Evolutionary conservation across 495 filamentous ascomycete species (phyloP), one percentile per base, ranked within the genome.

Genomic region (Filosporella fistucella): DNA sequence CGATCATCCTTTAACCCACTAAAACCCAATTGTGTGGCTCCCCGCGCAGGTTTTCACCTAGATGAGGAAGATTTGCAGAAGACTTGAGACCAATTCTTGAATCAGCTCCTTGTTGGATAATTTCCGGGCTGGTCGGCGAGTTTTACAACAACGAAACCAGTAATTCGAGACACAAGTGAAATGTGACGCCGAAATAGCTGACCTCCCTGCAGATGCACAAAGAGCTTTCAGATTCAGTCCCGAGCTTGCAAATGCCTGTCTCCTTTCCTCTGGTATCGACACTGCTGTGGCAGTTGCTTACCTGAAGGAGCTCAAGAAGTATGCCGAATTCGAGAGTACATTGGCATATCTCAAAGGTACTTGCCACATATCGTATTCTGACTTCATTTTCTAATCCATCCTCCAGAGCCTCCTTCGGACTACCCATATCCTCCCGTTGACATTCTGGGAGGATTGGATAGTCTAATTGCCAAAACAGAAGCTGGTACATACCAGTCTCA

Each of bases 401-500:
- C 18, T 35, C 6, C 17, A 45, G 50, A 64, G 17, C 72, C 70
- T 7, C 72, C 72, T 2, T 14, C 51, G 45, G 55, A 53, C 12
- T 75, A 72, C 37, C 39, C 45, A 35, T 58, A 65, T 24, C 60
- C 65, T 1, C 35, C 63, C 3, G 58, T 67, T 8, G 72, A 76
- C 40, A 58, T 76, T 37, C 30, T 64, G 10, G 65, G 51, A n/a
- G 60, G 57, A 2, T 54, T 73, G 4, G 63, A 69, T 43, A 47
- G 52, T 5, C 68, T 75, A 42, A 33, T 49, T 8, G 42, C 41
- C 5, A 63, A 44, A 6, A 57, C 51, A 12, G 36, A 41, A 11
- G 40, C 42, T n/a, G 64, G 61, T 8, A 52, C 42, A 11, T 79
- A 66, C 47, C 56, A 48, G 13, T 75, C 63, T 20, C 49, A 52